phyloP scores from a whole-genome alignment of 73 alveolate species.

The Tetrahymena thermophila region DNA sequence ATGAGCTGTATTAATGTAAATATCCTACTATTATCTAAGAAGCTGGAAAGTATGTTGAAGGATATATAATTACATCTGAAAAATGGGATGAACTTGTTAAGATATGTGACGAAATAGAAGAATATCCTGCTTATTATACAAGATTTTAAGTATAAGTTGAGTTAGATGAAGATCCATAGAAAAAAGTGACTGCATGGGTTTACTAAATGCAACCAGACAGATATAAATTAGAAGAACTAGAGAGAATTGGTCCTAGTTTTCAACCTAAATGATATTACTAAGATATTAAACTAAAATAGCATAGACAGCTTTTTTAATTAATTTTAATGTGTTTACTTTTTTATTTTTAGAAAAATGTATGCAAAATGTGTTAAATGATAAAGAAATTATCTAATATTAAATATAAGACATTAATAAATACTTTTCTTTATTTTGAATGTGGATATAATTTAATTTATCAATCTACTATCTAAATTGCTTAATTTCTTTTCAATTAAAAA shows the following conservation, averaged over 20 bases:
- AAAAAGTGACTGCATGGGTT: neutral
- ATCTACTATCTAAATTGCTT: neutral
- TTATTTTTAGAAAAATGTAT: neutral
- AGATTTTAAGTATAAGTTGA: neutral
- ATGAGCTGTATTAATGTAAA: neutral
- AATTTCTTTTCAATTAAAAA: neutral
- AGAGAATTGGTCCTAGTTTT: neutral
- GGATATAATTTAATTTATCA: neutral
- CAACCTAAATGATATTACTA: neutral
- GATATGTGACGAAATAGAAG: neutral
- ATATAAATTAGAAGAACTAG: neutral
- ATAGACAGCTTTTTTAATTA: too few species aligned
- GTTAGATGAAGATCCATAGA: neutral
- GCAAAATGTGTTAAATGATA: too few species aligned
- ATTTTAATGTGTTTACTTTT: neutral
- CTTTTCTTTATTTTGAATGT: neutral
- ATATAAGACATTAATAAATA: too few species aligned
- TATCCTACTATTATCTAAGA: neutral
- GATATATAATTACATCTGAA: neutral
- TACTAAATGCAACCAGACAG: neutral
- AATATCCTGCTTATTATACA: neutral
- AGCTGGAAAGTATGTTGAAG: neutral
- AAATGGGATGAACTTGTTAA: neutral
- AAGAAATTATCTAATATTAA: too few species aligned
- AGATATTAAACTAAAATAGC: too few species aligned